These are phyloP conservation scores for Neopestalotiopsis sp. DNA, from an alignment of 2,329 filamentous ascomycete genomes.

Conservation along the genomic window DNA sequence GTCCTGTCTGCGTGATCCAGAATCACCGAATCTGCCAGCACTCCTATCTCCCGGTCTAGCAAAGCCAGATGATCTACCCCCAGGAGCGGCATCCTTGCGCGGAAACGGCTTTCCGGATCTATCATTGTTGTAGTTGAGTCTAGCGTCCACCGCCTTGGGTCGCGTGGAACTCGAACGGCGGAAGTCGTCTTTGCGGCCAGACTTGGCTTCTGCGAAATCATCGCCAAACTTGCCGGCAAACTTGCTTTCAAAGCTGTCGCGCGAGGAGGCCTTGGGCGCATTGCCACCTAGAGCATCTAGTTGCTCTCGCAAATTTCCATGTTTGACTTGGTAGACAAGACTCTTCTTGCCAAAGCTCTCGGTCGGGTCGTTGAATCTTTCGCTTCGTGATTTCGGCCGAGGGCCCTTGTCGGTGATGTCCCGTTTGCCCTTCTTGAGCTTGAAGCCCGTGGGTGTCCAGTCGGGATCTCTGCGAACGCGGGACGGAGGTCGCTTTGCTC, in stretches of 20 bases:
- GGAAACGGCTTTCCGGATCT: background rate
- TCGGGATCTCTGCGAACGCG: slow-evolving; percentile 21
- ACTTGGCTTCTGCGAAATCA: background rate
- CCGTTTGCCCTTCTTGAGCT: slow-evolving; percentile 55
- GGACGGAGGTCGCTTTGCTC: slow-evolving; percentile 31
- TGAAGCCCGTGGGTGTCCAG: slow-evolving; percentile 35
- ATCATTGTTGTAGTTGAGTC: background rate
- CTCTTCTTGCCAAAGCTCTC: slow-evolving; percentile 60
- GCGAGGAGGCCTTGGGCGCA: slow-evolving; percentile 13
- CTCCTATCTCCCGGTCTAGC: background rate
- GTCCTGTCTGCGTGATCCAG: background rate
- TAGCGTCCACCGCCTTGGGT: background rate
- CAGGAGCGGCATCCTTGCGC: background rate
- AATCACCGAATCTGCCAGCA: background rate
- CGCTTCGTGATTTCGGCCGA: slow-evolving; percentile 51
- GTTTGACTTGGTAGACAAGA: slow-evolving; percentile 59
- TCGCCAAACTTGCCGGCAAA: slow-evolving; percentile 7
- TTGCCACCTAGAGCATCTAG: slow-evolving; percentile 21
- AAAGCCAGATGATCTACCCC: background rate
- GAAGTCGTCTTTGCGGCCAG: background rate
- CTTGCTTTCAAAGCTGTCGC: background rate
- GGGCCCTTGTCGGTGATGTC: slow-evolving; percentile 51
- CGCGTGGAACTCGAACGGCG: background rate
- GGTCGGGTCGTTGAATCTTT: slow-evolving; percentile 58
- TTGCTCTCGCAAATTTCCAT: slow-evolving; percentile 46